Evolutionary conservation across 257 asterid genomes (phyloP), one percentile per base, ranked within the genome.

Genomic region (Nicotiana sylvestris): DNA sequence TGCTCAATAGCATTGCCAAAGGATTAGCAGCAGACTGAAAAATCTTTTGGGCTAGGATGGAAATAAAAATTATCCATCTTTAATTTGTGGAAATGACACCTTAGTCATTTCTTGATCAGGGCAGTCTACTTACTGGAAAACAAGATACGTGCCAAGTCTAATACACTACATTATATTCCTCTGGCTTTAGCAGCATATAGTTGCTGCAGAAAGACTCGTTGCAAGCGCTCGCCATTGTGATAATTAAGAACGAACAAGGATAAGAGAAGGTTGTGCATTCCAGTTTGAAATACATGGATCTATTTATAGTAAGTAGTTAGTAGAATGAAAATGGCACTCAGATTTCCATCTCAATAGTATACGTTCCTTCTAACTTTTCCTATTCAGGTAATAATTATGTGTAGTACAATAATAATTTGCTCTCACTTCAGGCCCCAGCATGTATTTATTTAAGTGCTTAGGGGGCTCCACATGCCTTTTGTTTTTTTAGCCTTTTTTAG

Each of bases 1-100:
- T 89, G n/a, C 83, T 94, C 97, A 12, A 88, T 55, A 0, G 77
- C 81, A 9, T 89, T 84, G 27, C 98, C 90, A 92, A 13, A 17
- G 93, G 93, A n/a, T 84, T 87, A 0, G 91, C 13, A 21, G 3
- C 12, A 5, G 10, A 43, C 5, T 61, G 84, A 9, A 87, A 77
- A 29, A 56, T 5, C 7, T 77, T 87, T 10, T 83, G 87, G 37
- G 49, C 15, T 3, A 72, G 5, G 4, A 87, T 55, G 35, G 88
- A 87, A 30, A 83, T 5, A 43, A 77, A 77, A 32, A 85, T 81
- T 5, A 67, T 16, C 21, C 79, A 78, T 80, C 86, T 80, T 25
- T 21, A 21, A 21, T 21, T 21, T 80, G 82, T 76, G 80, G 61
- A 43, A 85, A 80, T 32, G 35, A 51, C 13, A 61, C 80, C 66